phyloP scores from a whole-genome alignment of 1,139 yeast genomes.

The Torulaspora globosa region DNA sequence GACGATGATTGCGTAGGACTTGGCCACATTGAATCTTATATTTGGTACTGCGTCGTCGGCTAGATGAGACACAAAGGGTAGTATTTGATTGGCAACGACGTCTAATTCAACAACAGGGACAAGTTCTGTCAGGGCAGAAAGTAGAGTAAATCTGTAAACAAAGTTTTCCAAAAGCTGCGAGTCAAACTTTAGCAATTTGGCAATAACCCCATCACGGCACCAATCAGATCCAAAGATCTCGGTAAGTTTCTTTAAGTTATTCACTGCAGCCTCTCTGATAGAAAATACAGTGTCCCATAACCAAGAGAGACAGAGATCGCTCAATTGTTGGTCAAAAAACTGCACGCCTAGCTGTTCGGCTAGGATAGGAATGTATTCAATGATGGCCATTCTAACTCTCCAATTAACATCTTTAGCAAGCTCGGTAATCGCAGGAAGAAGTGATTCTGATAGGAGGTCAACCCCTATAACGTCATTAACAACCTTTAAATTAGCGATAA shows the following conservation, averaged over 20 bases:
- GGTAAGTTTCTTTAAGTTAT: constrained; percentile 73
- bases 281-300: constrained; percentile 97
- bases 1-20: constrained; percentile 63
- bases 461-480: constrained; percentile 95
- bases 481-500: constrained; percentile 83
- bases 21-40: constrained; percentile 91
- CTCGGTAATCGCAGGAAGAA: constrained; percentile 93
- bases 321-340: constrained; percentile 87
- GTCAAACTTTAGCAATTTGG: constrained; percentile 59
- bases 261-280: constrained; percentile 93
- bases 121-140: constrained; percentile 79
- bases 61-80: constrained; percentile 75
- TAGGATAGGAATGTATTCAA: constrained; percentile 90
- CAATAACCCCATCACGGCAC: constrained; percentile 83
- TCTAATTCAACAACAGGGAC: constrained; percentile 60
- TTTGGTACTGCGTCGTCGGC: constrained; percentile 84
- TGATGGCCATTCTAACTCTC: constrained; percentile 96
- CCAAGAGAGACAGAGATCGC: constrained; percentile 92
- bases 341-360: constrained; percentile 95
- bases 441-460: constrained; percentile 75
- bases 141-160: constrained; percentile 85
- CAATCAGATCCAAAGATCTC: constrained; percentile 88
- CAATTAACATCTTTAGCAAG: constrained; percentile 95
- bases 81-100: constrained; percentile 58
- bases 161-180: constrained; percentile 48